Evolutionary conservation across 306 rosid genomes (phyloP).

Genomic region (Prunus fruticosa): DNA sequence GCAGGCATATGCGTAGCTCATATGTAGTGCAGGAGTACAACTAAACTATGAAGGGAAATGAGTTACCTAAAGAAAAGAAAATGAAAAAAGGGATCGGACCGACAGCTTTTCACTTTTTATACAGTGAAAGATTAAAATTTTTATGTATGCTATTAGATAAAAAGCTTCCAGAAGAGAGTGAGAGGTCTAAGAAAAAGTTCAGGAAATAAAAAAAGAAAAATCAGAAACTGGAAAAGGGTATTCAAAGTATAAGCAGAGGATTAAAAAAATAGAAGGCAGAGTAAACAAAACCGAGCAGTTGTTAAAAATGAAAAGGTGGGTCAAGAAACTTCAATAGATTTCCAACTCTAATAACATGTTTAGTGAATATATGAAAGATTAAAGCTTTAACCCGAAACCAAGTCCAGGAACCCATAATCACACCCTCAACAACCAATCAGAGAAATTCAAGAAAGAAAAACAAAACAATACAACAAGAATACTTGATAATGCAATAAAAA

Average conservation of each 20-base stretch:
- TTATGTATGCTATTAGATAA: no score
- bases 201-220: background rate
- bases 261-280: background rate
- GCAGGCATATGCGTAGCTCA: background rate
- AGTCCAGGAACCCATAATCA: background rate
- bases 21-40: background rate
- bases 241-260: background rate
- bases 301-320: background rate
- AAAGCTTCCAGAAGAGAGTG: background rate
- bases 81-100: background rate
- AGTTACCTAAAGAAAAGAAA: background rate
- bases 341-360: background rate
- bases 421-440: background rate
- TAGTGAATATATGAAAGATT: background rate
- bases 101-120: background rate
- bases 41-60: background rate
- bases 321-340: background rate
- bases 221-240: background rate
- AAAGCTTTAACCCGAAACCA: constrained; percentile 2
- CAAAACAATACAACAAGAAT: background rate
- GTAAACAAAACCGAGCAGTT: background rate
- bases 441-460: background rate
- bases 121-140: background rate
- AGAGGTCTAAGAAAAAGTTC: background rate
- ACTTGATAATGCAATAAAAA: background rate